These are phyloP conservation scores for Selenicereus undatus DNA, from an alignment of 148 eudicot species.

Conservation along the genomic window DNA sequence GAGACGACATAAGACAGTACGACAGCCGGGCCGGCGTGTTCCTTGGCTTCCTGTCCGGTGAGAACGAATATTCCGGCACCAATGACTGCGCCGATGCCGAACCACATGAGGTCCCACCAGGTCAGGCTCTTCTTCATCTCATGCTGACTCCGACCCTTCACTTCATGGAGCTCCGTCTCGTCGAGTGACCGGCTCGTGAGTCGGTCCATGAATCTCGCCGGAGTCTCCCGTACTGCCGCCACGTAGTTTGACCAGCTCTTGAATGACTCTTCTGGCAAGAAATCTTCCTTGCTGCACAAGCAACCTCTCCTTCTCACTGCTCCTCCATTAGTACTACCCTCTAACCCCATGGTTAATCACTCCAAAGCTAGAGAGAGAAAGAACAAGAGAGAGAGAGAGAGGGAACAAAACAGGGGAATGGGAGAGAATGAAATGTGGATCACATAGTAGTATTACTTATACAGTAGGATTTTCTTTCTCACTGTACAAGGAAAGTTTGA, in stretches of 20 bases:
- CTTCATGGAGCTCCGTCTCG: slow-evolving; percentile 30
- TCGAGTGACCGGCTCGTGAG: slow-evolving; percentile 37
- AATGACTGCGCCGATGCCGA: slow-evolving; percentile 64
- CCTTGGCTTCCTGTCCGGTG: slow-evolving; percentile 49
- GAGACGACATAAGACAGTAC: slow-evolving; percentile 47
- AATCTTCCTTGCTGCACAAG: slow-evolving; percentile 31
- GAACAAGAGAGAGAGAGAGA: not conserved
- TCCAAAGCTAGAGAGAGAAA: not conserved
- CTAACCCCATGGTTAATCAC: not conserved
- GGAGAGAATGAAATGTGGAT: not conserved
- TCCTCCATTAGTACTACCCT: not conserved
- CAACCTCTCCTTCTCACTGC: not conserved
- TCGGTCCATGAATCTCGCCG: slow-evolving; percentile 36
- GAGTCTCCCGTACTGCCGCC: slow-evolving; percentile 32
- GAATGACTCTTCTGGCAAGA: slow-evolving; percentile 55
- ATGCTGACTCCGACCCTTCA: slow-evolving; percentile 36
- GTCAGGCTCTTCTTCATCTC: slow-evolving; percentile 52
- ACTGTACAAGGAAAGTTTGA: not conserved
- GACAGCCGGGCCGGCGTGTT: slow-evolving; percentile 45
- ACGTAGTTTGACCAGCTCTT: slow-evolving; percentile 46
- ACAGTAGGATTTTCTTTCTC: not conserved
- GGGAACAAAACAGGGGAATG: not conserved
- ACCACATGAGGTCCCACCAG: slow-evolving; percentile 74
- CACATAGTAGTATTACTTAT: not conserved
- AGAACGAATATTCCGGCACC: slow-evolving; percentile 72